Base-by-base conservation (phyloP, 2,329 filamentous ascomycete genomes). In the Penicillium expansum region DNA sequence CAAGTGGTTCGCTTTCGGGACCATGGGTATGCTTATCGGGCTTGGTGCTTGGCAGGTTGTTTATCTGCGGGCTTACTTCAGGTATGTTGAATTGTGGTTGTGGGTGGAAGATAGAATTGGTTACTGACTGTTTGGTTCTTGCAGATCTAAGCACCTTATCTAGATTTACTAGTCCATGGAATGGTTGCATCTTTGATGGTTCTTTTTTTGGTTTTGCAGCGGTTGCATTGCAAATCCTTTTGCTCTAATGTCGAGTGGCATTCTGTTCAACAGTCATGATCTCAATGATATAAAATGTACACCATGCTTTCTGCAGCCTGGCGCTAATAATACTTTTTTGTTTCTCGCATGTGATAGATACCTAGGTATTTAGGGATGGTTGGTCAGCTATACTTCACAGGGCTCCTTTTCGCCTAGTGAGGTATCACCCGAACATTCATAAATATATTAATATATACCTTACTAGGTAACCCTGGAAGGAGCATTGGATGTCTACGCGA, bases 41-140 rank as follows among this genome's bases (percentile, higher is more conserved):
- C 81, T 99, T 67, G 96, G 94, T 76, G 92, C 81, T 41, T 99
- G 94, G 94, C 94, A 99, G 86, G 90, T 99, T 71, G 86, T 99
- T 73, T 99, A 99, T 78, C 82, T 99, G 77, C 85, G 94, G 74
- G 92, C 93, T 62, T 99, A 99, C 83, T 99, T 99, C 83, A 87
- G 92, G 83, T 90, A 74, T 70, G 76, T 74, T 27, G 47, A 29
- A 53, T 30, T 22, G 18, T n/a, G 44, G 13, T 29, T 35, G 37
- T 24, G 45, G 45, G 16, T 20, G 22, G 18, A 9, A 20, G 42
- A 1, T 18, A 24, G 9, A 13, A 20, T 33, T 39, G 27, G 24
- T 39, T 24, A 44, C 59, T 57, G 29, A 52, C 51, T 57, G 4
- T 29, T 32, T 43, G 48, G 24, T 60, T 43, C 14, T 18, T 70